These are phyloP conservation scores for Zygosaccharomyces kombuchaensis DNA, from an alignment of 805 yeast species.

Conservation along the genomic window DNA sequence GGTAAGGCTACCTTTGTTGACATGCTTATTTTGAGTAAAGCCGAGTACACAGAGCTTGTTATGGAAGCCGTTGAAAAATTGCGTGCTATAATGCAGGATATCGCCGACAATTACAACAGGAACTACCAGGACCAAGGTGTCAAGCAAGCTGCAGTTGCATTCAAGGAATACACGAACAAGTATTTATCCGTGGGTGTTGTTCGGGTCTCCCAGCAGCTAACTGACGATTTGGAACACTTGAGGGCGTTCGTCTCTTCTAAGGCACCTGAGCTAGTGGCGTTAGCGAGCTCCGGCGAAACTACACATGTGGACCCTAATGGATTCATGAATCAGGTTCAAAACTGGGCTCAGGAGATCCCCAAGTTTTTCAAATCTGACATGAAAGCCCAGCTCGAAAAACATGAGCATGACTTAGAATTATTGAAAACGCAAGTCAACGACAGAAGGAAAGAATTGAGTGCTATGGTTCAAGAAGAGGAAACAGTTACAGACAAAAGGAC, in stretches of 20 bases:
- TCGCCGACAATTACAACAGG: slow-evolving; percentile 59
- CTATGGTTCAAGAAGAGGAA: neutral
- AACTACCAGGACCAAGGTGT: slow-evolving; percentile 75
- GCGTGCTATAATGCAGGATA: slow-evolving; percentile 42
- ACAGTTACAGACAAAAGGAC: slow-evolving; percentile 1
- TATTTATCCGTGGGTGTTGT: slow-evolving; percentile 12
- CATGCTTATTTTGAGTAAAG: slow-evolving; percentile 23
- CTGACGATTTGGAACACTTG: slow-evolving; percentile 14
- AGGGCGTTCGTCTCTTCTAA: slow-evolving; percentile 14
- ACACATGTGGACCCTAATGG: neutral
- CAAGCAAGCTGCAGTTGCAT: slow-evolving; percentile 51
- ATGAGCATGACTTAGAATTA: slow-evolving; percentile 3
- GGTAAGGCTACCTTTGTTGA: slow-evolving; percentile 30
- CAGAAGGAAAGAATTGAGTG: slow-evolving; percentile 7
- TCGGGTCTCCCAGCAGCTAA: slow-evolving; percentile 14
- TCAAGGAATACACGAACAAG: slow-evolving; percentile 24
- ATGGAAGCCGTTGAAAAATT: slow-evolving; percentile 31
- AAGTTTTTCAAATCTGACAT: slow-evolving; percentile 10
- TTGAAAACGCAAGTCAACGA: slow-evolving; percentile 2
- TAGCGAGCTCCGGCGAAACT: neutral
- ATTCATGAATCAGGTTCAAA: slow-evolving; percentile 6
- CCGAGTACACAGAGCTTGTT: slow-evolving; percentile 18
- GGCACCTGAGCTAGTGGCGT: slow-evolving; percentile 15
- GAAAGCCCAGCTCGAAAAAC: slow-evolving; percentile 7
- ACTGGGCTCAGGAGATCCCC: slow-evolving; percentile 5